Conservation (phyloP, 1,284 basidiomycete genomes). For the Malassezia obtusa region DNA sequence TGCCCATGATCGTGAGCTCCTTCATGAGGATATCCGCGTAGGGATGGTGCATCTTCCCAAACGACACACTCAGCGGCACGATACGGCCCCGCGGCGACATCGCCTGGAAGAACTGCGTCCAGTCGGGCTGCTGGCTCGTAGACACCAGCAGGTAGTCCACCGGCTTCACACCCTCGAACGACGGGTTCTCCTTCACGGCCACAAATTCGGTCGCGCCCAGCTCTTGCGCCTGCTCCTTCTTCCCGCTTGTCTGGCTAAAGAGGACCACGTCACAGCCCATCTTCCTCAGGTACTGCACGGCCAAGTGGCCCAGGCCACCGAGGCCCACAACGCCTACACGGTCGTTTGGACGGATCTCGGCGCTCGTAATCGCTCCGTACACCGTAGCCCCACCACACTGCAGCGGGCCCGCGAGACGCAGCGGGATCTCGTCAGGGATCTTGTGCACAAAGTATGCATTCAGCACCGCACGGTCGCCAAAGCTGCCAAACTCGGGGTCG, state of each 20-base stretch:
- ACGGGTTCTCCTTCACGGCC: constrained; percentile 32
- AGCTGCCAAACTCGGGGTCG: constrained; percentile 34
- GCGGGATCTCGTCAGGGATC: constrained; percentile 34
- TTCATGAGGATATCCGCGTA: constrained; percentile 34
- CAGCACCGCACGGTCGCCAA: constrained; percentile 39
- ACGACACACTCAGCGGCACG: constrained; percentile 35
- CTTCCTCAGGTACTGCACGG: constrained; percentile 44
- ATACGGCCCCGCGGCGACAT: constrained; percentile 30
- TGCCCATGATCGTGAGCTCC: constrained; percentile 33
- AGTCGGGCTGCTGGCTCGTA: constrained; percentile 37
- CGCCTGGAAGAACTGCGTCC: constrained; percentile 32
- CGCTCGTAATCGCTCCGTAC: constrained; percentile 49
- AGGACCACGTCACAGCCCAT: constrained; percentile 49
- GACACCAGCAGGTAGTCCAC: constrained; percentile 35
- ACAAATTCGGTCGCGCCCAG: constrained; percentile 50
- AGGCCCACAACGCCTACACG: constrained; percentile 50
- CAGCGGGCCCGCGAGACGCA: constrained; percentile 47
- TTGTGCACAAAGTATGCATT: constrained; percentile 31
- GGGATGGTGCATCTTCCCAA: constrained; percentile 20
- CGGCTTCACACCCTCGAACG: constrained; percentile 32
- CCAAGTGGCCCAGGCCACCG: constrained; percentile 50
- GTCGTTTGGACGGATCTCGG: constrained; percentile 39
- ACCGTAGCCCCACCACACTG: constrained; percentile 50
- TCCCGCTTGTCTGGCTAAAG: constrained; percentile 41
- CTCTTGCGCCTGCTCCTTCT: constrained; percentile 46